Evolutionary conservation across 192 early-diverging fungal genomes (phyloP).

Genomic region (Coemansia sp.): DNA sequence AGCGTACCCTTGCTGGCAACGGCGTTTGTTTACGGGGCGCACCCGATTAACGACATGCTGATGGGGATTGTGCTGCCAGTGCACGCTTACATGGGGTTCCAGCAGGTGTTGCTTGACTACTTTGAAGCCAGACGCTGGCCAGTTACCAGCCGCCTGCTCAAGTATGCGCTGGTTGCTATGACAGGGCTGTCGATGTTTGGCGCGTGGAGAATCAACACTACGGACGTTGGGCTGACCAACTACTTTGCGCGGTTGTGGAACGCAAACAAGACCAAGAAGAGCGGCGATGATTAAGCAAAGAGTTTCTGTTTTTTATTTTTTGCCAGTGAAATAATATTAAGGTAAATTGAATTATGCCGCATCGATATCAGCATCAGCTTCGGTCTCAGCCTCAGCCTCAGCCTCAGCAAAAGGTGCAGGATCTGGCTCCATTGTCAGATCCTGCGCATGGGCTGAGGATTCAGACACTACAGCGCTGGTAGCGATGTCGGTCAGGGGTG

Average conservation of each 20-base stretch:
- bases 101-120: slow-evolving; percentile 78
- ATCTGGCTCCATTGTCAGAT: background rate
- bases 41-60: slow-evolving; percentile 84
- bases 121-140: slow-evolving; percentile 68
- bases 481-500: background rate
- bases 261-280: slow-evolving; percentile 54
- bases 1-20: slow-evolving; percentile 74
- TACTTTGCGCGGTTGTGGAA: slow-evolving; percentile 82
- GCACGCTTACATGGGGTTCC: slow-evolving; percentile 88
- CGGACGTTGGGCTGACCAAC: slow-evolving; percentile 92
- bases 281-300: background rate
- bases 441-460: background rate
- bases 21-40: slow-evolving; percentile 77
- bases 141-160: slow-evolving; percentile 59
- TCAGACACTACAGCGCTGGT: background rate
- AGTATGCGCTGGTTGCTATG: slow-evolving; percentile 63
- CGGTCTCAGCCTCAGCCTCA: background rate
- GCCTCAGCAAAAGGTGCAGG: background rate
- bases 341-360: background rate
- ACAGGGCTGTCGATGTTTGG: slow-evolving; percentile 80
- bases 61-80: slow-evolving; percentile 88
- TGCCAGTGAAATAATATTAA: background rate
- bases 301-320: background rate
- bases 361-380: background rate
- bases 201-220: slow-evolving; percentile 92